Evolutionary conservation across 2,329 filamentous ascomycete species (phyloP).

Genomic region (Triangularia setosa): DNA sequence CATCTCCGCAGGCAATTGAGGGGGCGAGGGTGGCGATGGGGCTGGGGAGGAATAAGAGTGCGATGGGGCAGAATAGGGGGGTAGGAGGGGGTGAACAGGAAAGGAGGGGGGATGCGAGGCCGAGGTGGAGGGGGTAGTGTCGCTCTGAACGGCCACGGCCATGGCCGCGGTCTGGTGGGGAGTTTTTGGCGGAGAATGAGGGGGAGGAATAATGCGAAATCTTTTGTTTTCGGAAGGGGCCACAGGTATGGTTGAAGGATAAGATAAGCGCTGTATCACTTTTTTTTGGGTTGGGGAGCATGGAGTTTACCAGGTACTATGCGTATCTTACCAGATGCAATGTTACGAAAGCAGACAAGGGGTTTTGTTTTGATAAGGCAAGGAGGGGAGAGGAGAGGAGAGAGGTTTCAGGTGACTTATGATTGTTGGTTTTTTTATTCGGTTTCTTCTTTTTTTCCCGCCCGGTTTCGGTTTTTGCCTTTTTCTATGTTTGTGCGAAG

Average conservation of each 20-base stretch:
- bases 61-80: conserved; percentile 15
- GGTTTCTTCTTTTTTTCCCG: not conserved
- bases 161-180: not conserved
- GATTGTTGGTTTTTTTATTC: not conserved
- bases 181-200: not conserved
- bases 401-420: too few species aligned
- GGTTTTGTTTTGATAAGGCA: not conserved
- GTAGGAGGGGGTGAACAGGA: conserved; percentile 21
- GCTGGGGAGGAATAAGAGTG: conserved; percentile 32
- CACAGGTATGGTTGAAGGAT: not conserved
- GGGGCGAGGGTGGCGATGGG: conserved; percentile 45
- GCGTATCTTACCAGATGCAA: not conserved
- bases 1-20: conserved; percentile 46
- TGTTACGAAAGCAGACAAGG: not conserved
- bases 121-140: conserved; percentile 42
- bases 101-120: conserved; percentile 42
- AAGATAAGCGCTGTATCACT: not conserved
- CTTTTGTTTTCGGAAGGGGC: too few species aligned
- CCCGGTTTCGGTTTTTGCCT: not conserved
- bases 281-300: not conserved
- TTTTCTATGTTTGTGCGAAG: not conserved
- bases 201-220: not conserved
- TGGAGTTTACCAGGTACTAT: not conserved
- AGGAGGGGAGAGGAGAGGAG: not conserved
- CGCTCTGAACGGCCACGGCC: not conserved